Evolutionary conservation across 2,329 filamentous ascomycete genomes (phyloP), one percentile per base, ranked within the genome.

Genomic region (Aspergillus sp.): DNA sequence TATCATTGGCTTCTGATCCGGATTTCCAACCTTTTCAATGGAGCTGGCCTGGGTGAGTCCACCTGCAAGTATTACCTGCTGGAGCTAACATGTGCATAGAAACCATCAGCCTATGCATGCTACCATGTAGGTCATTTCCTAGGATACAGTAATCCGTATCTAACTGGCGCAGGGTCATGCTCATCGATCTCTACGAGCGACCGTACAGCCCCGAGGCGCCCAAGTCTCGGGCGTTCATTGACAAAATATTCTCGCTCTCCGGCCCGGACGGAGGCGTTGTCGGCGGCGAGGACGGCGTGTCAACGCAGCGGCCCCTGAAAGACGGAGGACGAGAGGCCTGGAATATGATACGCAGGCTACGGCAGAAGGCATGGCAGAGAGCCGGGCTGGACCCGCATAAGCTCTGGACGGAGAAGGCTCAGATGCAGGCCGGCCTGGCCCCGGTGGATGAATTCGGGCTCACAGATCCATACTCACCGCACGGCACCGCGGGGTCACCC

Each of bases 271-370:
- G 60, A 11, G 64, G 64, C 1, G 63, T 67, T 4, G 62, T 67
- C 2, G 63, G 63, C 15, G 61, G 61, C 3, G 58, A 66, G 42
- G 59, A 67, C 36, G 63, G 63, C 11, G 50, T 63, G 17, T 59
- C 61, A 4, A 59, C 58, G 1, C 59, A 63, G 31, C 48, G 63
- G 13, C 64, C 64, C 2, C 37, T 68, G 2, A 61, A 63, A 33
- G 64, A 68, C 31, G 64, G 64, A 11, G 65, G 64, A n/a, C 56
- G 59, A 27, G 63, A 68, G 48, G 64, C 64, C 8, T 68, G 64
- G 64, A 58, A 63, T 29, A 66, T 67, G 64, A 60, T 68, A 35
- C 59, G 62, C 19, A 52, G 62, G 11, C 52, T 68, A 13, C 62
- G 65, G 3, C 59, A 64, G 26, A 64, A 66, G 29, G 64, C 63